Base-by-base conservation (phyloP, 257 asterid species). In the Cinchona pubescens region DNA sequence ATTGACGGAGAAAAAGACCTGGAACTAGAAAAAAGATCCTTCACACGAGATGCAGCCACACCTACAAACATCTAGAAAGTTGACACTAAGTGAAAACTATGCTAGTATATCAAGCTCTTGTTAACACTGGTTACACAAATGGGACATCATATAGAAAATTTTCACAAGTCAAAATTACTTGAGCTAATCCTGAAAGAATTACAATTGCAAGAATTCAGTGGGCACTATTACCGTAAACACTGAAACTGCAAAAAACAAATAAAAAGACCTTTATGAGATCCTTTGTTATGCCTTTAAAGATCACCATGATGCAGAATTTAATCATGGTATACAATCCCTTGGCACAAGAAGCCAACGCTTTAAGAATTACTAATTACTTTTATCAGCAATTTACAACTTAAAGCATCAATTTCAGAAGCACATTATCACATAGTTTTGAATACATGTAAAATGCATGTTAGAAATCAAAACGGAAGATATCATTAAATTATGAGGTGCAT, bases 1-100 rank as follows among this genome's bases (percentile, higher is more conserved):
- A 95, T 95, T 77, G 99, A 95, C 73, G 99, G 99, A 65, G 99
- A 88, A 86, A 86, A 92, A 65, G 99, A 92, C 75, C 99, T 91
- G 73, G 99, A 97, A 83, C 94, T 95, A 51, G 96, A 78, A 85
- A 95, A 95, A 75, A 95, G 99, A 81, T 95, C 98, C 88, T 90
- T 95, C 82, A 95, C 99, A 82, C 99, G 98, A 78, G 99, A 88
- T 75, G 99, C 99, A 82, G 99, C 99, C 76, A 95, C 99, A 46
- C 99, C 99, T 80, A 86, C 99, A 86, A 95, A 95, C 99, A 95
- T 95, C 99, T 95, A 92, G 55, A 83, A 66, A 85, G 69, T 78
- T 51, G 29, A 55, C 29, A 16, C 27, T 29, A 71, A 34, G 60
- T 77, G 55, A 64, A 53, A 49, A 38, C 48, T 16, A 42, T 38